phyloP scores from a whole-genome alignment of 768 basidiomycete species.

The Pholiota microspora region DNA sequence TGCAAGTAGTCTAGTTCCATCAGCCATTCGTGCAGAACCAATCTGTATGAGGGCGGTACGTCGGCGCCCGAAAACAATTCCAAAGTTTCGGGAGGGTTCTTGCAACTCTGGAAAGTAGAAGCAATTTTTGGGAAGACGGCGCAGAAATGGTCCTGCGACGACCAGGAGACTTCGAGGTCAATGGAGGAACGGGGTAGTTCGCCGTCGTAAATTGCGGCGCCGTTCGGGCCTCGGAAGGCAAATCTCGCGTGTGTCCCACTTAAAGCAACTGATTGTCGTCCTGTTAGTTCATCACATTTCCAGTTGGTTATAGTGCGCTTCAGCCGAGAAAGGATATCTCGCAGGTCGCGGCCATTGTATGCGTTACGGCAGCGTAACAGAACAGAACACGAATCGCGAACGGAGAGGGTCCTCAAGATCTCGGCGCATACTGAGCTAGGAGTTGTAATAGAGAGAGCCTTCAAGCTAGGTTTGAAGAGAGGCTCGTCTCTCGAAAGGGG shows the following conservation, averaged over 20 bases:
- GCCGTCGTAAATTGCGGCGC: no score
- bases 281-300: constrained; percentile 16
- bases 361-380: constrained; percentile 11
- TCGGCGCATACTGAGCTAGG: constrained; percentile 15
- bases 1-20: not conserved
- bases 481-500: constrained; percentile 3
- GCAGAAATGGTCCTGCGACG: not conserved
- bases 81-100: not conserved
- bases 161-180: constrained; percentile 15
- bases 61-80: not conserved
- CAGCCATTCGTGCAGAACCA: not conserved
- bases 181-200: constrained; percentile 4
- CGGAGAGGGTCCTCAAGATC: constrained; percentile 13
- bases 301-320: constrained; percentile 10
- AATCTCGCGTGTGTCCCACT: constrained; percentile 13
- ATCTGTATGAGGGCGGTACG: not conserved
- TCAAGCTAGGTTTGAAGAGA: constrained; percentile 10
- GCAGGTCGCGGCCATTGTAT: constrained; percentile 8
- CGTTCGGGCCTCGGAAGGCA: constrained; percentile 12
- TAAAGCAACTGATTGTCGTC: constrained; percentile 15
- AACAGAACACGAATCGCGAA: constrained; percentile 17
- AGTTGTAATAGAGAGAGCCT: constrained; percentile 12
- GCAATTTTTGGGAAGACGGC: not conserved
- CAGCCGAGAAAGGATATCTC: constrained; percentile 11
- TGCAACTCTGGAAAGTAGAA: not conserved